These are phyloP conservation scores for Leptographium flavum DNA, from an alignment of 2,329 filamentous ascomycete genomes.

Conservation along the genomic window DNA sequence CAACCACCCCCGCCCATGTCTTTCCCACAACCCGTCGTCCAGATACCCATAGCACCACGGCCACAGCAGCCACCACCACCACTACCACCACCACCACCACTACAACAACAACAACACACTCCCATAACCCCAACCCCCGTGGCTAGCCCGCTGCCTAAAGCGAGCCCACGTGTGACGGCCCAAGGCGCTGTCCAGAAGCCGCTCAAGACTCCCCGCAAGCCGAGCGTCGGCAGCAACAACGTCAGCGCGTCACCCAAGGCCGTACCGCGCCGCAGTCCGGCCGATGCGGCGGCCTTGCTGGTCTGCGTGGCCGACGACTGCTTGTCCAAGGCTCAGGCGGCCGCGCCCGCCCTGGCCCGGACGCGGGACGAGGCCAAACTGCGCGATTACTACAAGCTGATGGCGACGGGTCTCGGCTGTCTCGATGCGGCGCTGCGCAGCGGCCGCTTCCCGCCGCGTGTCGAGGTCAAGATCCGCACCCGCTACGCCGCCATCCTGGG, in stretches of 20 bases:
- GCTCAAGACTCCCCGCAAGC: slow-evolving; percentile 10
- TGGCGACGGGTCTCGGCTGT: slow-evolving; percentile 59
- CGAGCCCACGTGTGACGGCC: slow-evolving; percentile 9
- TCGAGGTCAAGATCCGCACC: slow-evolving; percentile 55
- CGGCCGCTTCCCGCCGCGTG: slow-evolving; percentile 43
- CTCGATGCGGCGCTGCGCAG: slow-evolving; percentile 55
- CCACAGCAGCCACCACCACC: not conserved
- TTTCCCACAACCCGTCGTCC: slow-evolving; percentile 5
- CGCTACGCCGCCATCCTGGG: slow-evolving; percentile 58
- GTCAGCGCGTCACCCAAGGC: slow-evolving; percentile 20
- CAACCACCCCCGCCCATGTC: not conserved
- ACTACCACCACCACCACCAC: not conserved
- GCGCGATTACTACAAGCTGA: slow-evolving; percentile 55
- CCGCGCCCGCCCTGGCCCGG: slow-evolving; percentile 33
- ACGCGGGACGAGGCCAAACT: slow-evolving; percentile 36
- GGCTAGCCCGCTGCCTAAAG: slow-evolving; percentile 4
- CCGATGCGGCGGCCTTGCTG: slow-evolving; percentile 44
- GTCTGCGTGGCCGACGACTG: slow-evolving; percentile 66
- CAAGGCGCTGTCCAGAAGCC: slow-evolving; percentile 11
- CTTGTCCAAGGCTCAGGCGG: slow-evolving; percentile 48
- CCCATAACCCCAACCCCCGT: slow-evolving; percentile 8
- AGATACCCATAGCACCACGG: not conserved
- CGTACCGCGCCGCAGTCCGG: slow-evolving; percentile 23
- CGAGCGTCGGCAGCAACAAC: slow-evolving; percentile 11
- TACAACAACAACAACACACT: not conserved